Base-by-base conservation (phyloP, 2,329 filamentous ascomycete species). In the Cladosporium sphaerospermum region DNA sequence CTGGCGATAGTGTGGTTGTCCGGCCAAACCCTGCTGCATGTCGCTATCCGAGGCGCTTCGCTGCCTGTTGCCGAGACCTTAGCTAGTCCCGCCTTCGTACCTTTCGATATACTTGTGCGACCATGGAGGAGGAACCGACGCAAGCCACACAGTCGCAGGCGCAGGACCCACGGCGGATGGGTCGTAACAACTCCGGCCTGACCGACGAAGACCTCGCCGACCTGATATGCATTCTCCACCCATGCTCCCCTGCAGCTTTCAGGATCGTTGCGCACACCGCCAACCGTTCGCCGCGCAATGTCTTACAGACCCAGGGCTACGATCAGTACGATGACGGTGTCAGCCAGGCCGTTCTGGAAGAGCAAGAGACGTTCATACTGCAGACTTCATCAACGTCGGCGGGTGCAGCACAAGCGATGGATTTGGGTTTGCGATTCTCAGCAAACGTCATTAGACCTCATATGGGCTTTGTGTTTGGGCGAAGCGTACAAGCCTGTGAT, bases 171-270 rank as follows among this genome's bases (percentile, higher is more conserved):
- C 82, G 89, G 57, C 84, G 89, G 52, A 69, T 88, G 57, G 89
- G 89, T 53, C 79, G 85, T 67, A 86, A 89, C 69, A 88, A 89
- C 67, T 93, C 89, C 39, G 89, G 88, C 53, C 83, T 96, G 56
- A 85, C 81, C 50, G 85, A 91, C 61, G 81, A 88, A 59, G 91
- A 96, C 67, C 81, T 93, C 46, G 82, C 88, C 57, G 91, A 96
- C 71, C 89, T 96, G 61, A 82, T 96, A 59, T 95, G 90, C 71
- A 83, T 96, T 54, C 79, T 97, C 28, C 84, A 95, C 61, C 91
- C 92, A 9, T 82, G 82, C 59, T 88, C 89, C 2, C 76, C 82
- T 37, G 79, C 81, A 18, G 89, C 92, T 16, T 84, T 85, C 58
- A 75, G 77, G 57, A 87, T 91, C 61, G 83, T 92, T n/a, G 71